A percentile compares a stretch with the other conserved stretches of the same genome.
Conservation (phyloP, 179 eudicot genomes). For the Beta corolliflora region DNA sequence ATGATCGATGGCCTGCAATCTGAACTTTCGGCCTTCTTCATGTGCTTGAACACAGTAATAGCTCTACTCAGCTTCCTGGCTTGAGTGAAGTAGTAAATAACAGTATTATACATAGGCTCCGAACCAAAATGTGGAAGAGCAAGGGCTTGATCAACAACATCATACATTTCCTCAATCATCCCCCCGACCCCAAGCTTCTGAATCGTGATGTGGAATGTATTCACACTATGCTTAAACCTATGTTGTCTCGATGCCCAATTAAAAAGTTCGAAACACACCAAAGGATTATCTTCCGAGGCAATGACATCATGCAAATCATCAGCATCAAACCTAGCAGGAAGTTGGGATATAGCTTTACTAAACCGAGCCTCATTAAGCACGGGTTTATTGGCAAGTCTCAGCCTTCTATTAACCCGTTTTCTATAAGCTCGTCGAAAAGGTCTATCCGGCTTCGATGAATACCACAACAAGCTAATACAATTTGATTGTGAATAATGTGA, state of each 20-base stretch:
- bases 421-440: slow-evolving; percentile 47
- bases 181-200: slow-evolving; percentile 74
- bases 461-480: slow-evolving; percentile 22
- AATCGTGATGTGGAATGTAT: slow-evolving; percentile 57
- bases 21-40: slow-evolving; percentile 49
- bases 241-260: slow-evolving; percentile 71
- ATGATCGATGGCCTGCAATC: slow-evolving; percentile 66
- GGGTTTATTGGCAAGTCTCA: slow-evolving; percentile 48
- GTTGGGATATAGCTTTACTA: slow-evolving; percentile 45
- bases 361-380: slow-evolving; percentile 58
- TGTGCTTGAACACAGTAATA: slow-evolving; percentile 64
- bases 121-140: slow-evolving; percentile 60
- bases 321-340: slow-evolving; percentile 79
- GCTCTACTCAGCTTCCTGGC: slow-evolving; percentile 73
- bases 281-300: slow-evolving; percentile 51
- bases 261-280: slow-evolving; percentile 73
- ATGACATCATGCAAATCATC: slow-evolving; percentile 59
- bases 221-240: slow-evolving; percentile 61
- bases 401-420: slow-evolving; percentile 52
- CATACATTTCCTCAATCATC: slow-evolving; percentile 79
- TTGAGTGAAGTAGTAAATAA: slow-evolving; percentile 70
- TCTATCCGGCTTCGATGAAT: slow-evolving; percentile 41
- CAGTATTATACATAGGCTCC: slow-evolving; percentile 66
- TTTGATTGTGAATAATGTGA: slow-evolving; percentile 9
- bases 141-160: slow-evolving; percentile 65